These are phyloP conservation scores for Amanita polypyramis DNA, from an alignment of 768 basidiomycete species.

Conservation along the genomic window DNA sequence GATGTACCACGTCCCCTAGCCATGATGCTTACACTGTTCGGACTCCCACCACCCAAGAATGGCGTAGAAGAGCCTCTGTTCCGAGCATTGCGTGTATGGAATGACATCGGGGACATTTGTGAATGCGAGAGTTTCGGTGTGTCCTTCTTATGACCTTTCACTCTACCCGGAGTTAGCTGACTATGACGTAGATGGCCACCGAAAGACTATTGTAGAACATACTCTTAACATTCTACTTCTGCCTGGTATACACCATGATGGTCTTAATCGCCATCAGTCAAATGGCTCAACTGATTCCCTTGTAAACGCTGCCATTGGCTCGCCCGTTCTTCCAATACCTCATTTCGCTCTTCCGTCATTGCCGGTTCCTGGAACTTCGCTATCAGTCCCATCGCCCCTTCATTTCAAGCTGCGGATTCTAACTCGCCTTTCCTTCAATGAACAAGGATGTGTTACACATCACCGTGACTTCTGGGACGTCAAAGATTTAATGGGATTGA, in stretches of 20 bases:
- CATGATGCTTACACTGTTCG: constrained; percentile 46
- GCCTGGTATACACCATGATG: constrained; percentile 55
- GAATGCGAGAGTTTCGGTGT: constrained; percentile 75
- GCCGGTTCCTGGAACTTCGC: constrained; percentile 45
- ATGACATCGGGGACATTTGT: constrained; percentile 61
- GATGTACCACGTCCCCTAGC: constrained; percentile 63
- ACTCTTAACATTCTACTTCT: constrained; percentile 69
- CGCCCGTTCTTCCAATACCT: constrained; percentile 20
- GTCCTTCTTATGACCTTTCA: constrained; percentile 1
- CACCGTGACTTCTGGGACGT: constrained; percentile 80
- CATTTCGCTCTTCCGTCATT: constrained; percentile 36
- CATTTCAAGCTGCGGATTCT: constrained; percentile 64
- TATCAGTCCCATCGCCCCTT: constrained; percentile 57
- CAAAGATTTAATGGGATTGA: constrained; percentile 61
- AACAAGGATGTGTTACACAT: constrained; percentile 68
- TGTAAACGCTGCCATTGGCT: constrained; percentile 17
- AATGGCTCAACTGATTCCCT: constrained; percentile 29
- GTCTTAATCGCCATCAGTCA: constrained; percentile 20
- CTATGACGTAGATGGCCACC: constrained; percentile 48
- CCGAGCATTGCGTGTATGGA: constrained; percentile 60
- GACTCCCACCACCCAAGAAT: constrained; percentile 25
- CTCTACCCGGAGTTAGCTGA: not conserved
- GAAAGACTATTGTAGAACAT: constrained; percentile 68
- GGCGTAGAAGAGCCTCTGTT: constrained; percentile 37
- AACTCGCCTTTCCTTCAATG: constrained; percentile 70